Percentiles rank a stretch among this genome's conserved stretches.
phyloP scores from a whole-genome alignment of 1,284 basidiomycete genomes.

The Schizophyllum amplum region DNA sequence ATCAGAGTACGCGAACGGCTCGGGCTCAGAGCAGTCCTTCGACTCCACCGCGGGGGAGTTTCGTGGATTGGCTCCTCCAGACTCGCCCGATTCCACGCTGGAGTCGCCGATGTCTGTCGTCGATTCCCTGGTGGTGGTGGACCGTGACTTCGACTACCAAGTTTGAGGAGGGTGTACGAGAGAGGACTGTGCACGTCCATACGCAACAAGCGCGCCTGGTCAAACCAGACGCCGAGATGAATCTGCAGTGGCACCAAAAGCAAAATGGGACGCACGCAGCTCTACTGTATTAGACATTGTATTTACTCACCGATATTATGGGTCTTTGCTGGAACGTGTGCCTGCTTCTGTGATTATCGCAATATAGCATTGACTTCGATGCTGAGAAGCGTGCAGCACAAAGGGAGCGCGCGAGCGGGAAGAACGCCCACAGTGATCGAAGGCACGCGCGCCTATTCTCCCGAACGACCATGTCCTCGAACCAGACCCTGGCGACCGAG shows the following conservation, averaged over 20 bases:
- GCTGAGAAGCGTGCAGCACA: neutral
- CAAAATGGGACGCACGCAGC: neutral
- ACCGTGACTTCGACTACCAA: neutral
- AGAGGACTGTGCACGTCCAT: neutral
- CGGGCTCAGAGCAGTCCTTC: neutral
- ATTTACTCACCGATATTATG: neutral
- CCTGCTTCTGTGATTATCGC: neutral
- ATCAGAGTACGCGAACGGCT: neutral
- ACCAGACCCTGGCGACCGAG: slow-evolving; percentile 6
- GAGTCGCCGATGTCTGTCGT: neutral
- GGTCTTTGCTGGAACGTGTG: neutral
- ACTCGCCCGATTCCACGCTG: neutral
- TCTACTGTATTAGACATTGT: neutral
- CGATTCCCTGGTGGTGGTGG: neutral
- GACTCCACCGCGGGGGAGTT: neutral
- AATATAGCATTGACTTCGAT: neutral
- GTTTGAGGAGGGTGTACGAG: neutral
- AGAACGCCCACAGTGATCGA: neutral
- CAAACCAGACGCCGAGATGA: too few species aligned
- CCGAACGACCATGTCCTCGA: slow-evolving; percentile 6
- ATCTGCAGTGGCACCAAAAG: neutral
- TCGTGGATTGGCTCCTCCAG: neutral
- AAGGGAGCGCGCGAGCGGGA: neutral
- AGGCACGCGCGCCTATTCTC: neutral
- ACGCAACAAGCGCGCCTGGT: too few species aligned